phyloP scores from a whole-genome alignment of 495 filamentous ascomycete genomes.

The Achaetomiella virescens region DNA sequence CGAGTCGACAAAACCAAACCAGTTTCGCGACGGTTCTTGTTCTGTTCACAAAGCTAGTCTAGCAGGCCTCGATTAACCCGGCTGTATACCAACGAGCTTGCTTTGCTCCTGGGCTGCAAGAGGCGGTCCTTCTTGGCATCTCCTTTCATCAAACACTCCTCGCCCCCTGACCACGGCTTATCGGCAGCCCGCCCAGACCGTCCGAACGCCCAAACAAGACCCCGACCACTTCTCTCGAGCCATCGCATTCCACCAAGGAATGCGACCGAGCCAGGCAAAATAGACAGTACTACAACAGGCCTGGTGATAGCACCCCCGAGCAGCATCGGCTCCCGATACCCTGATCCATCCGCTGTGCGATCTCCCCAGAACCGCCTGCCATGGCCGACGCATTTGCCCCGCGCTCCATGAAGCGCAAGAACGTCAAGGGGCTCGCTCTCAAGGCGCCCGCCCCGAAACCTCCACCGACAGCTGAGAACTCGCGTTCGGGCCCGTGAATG shows the following conservation, averaged over 20 bases:
- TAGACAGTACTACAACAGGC: background rate
- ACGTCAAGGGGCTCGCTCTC: conserved; percentile 89
- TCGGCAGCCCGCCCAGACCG: background rate
- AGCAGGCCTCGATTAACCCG: background rate
- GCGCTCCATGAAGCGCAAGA: conserved; percentile 95
- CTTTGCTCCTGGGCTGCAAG: background rate
- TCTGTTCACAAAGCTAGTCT: background rate
- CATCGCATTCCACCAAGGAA: background rate
- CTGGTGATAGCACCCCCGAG: background rate
- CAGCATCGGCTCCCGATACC: background rate
- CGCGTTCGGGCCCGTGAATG: conserved; percentile 51
- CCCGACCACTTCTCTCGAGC: background rate
- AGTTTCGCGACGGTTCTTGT: background rate
- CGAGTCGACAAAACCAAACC: background rate
- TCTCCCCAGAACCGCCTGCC: conserved; percentile 22
- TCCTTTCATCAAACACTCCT: conserved; percentile 1
- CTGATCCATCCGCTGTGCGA: background rate
- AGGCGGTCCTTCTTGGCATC: background rate
- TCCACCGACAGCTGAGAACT: conserved; percentile 37
- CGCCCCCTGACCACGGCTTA: conserved; percentile 2
- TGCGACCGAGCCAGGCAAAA: background rate
- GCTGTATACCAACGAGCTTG: background rate
- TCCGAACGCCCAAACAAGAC: background rate
- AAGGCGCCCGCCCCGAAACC: conserved; percentile 56
- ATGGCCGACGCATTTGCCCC: conserved; percentile 85